Evolutionary conservation across 345 rosid genomes (phyloP).

Genomic region (Eucalyptus curtisii): DNA sequence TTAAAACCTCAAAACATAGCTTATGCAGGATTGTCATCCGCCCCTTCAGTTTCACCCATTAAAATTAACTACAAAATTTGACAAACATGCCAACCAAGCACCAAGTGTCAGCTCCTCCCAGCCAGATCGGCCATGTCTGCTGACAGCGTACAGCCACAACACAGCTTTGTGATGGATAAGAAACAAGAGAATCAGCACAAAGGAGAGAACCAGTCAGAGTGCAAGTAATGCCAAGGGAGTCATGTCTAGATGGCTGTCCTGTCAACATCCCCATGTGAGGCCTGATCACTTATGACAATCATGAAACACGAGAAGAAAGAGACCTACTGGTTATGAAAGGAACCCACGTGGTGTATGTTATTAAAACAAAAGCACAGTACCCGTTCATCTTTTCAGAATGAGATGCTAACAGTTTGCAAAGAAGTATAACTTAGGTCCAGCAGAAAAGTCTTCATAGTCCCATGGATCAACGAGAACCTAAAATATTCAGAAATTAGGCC

Average conservation of each 20-base stretch:
- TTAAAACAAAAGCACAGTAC: neutral
- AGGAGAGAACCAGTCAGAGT: neutral
- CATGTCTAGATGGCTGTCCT: neutral
- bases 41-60: neutral
- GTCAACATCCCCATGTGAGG: neutral
- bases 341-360: neutral
- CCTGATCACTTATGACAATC: neutral
- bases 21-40: neutral
- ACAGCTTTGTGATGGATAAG: neutral
- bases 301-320: neutral
- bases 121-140: neutral
- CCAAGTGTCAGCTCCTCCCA: neutral
- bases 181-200: neutral
- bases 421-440: neutral
- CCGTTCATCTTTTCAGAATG: neutral
- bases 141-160: neutral
- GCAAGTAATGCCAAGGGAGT: neutral
- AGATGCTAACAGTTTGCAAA: neutral
- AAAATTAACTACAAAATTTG: neutral
- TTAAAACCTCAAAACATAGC: neutral
- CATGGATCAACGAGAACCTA: neutral
- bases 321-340: neutral
- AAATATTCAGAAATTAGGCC: neutral
- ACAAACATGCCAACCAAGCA: neutral
- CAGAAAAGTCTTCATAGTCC: neutral